phyloP scores from a whole-genome alignment of 164 flowering plant species.

The Tinospora cordifolia region DNA sequence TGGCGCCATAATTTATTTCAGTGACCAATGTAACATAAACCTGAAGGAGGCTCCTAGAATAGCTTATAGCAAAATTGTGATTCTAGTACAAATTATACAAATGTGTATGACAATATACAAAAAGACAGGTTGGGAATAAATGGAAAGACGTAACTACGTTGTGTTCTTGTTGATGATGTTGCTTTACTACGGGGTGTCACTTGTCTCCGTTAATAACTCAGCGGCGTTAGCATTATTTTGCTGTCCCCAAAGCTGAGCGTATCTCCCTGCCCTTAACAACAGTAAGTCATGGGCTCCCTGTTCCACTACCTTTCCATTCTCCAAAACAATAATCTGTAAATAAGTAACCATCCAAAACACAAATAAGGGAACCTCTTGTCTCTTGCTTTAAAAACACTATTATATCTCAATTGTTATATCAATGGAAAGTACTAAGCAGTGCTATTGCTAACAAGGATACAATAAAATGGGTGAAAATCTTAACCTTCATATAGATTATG shows the following conservation, averaged over 20 bases:
- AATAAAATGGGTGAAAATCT: not conserved
- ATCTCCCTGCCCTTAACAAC: slow-evolving; percentile 67
- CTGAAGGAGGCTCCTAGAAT: too few relatives aligned
- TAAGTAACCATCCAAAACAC: not conserved
- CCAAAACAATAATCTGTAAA: slow-evolving; percentile 79
- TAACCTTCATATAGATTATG: too few relatives aligned
- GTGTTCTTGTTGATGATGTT: not conserved
- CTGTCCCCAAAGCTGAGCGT: slow-evolving; percentile 94
- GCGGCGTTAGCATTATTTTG: slow-evolving; percentile 52
- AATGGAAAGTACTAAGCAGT: not conserved
- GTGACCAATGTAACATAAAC: too few relatives aligned
- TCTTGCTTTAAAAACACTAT: not conserved
- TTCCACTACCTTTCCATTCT: slow-evolving; percentile 86
- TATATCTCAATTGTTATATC: not conserved
- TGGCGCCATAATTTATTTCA: too few relatives aligned
- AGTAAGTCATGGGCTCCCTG: slow-evolving; percentile 87
- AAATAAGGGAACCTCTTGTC: not conserved
- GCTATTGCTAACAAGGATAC: too few relatives aligned
- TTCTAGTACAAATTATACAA: too few relatives aligned
- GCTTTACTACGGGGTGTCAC: slow-evolving; percentile 38
- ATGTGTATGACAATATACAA: not conserved
- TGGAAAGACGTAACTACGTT: not conserved
- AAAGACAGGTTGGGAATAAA: too few relatives aligned
- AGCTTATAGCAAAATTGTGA: too few relatives aligned
- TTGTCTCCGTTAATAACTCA: slow-evolving; percentile 45